Evolutionary conservation across 164 flowering plant genomes (phyloP).

Genomic region (Tinospora cordifolia): DNA sequence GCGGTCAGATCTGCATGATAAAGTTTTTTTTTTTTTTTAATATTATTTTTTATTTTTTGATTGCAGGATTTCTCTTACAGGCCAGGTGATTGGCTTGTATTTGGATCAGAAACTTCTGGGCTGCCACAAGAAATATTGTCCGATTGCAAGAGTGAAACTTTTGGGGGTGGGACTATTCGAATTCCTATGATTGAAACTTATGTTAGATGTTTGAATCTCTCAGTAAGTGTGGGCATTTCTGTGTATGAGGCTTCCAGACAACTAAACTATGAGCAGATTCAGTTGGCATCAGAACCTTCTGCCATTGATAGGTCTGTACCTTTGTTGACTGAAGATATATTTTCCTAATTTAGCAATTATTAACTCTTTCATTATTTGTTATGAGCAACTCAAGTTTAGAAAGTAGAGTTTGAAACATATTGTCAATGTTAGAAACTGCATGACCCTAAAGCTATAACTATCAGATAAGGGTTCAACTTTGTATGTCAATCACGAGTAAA

Average conservation of each 20-base stretch:
- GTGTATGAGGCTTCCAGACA: slow-evolving; percentile 90
- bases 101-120: slow-evolving; percentile 90
- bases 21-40: slow-evolving; percentile 1
- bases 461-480: too few species aligned
- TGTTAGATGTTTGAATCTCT: slow-evolving; percentile 87
- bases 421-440: too few species aligned
- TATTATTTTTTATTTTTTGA: slow-evolving; percentile 6
- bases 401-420: background rate
- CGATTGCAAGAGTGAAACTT: slow-evolving; percentile 53
- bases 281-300: slow-evolving; percentile 31
- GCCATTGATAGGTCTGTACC: slow-evolving; percentile 25
- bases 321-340: slow-evolving; percentile 61
- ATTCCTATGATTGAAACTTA: slow-evolving; percentile 95
- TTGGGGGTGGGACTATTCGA: slow-evolving; percentile 72
- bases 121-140: slow-evolving; percentile 60
- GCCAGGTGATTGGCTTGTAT: slow-evolving; percentile 85
- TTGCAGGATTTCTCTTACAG: slow-evolving; percentile 74
- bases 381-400: background rate
- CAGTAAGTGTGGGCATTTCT: slow-evolving; percentile 92
- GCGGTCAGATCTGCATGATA: background rate
- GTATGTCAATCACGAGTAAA: too few species aligned
- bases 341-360: slow-evolving; percentile 33
- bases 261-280: slow-evolving; percentile 78
- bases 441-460: too few species aligned
- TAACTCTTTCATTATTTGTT: background rate